Evolutionary conservation across 345 rosid species (phyloP).

Genomic region (Draba incana): DNA sequence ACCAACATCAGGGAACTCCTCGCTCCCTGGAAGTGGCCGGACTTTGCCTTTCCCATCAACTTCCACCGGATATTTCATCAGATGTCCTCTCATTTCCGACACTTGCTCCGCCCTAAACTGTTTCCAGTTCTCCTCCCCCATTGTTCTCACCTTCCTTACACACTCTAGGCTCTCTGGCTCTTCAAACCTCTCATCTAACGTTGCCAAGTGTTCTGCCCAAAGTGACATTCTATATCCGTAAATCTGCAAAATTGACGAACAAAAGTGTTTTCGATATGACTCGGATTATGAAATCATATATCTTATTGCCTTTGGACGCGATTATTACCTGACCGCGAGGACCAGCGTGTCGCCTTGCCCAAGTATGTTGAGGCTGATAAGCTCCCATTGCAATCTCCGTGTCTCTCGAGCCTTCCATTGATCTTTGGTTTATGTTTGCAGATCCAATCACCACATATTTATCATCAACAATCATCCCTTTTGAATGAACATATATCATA

Average conservation of each 20-base stretch:
- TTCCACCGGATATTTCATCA: slow-evolving; percentile 83
- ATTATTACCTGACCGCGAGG: slow-evolving; percentile 81
- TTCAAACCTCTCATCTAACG: slow-evolving; percentile 60
- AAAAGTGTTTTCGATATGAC: not conserved
- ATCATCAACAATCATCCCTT: slow-evolving; percentile 96
- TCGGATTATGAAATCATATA: slow-evolving; percentile 1
- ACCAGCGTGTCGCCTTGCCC: slow-evolving; percentile 61
- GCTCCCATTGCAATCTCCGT: slow-evolving; percentile 99
- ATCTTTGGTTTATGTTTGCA: slow-evolving; percentile 96
- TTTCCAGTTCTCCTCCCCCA: slow-evolving; percentile 74
- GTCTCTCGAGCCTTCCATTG: slow-evolving; percentile 96
- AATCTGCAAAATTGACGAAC: slow-evolving; percentile 48
- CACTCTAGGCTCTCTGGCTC: slow-evolving; percentile 82
- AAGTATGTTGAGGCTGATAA: slow-evolving; percentile 91
- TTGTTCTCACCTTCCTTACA: slow-evolving; percentile 60
- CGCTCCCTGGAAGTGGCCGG: slow-evolving; percentile 63
- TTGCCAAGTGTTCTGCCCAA: slow-evolving; percentile 91
- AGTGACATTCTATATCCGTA: slow-evolving; percentile 94
- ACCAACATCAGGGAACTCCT: slow-evolving; percentile 86
- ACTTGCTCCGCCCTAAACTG: slow-evolving; percentile 65
- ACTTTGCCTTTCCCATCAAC: slow-evolving; percentile 85
- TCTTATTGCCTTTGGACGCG: not conserved
- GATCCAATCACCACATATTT: slow-evolving; percentile 88
- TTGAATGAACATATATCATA: slow-evolving; percentile 96
- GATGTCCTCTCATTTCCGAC: slow-evolving; percentile 85